phyloP scores from a whole-genome alignment of 441 rosid species.

The Populus hybrid region DNA sequence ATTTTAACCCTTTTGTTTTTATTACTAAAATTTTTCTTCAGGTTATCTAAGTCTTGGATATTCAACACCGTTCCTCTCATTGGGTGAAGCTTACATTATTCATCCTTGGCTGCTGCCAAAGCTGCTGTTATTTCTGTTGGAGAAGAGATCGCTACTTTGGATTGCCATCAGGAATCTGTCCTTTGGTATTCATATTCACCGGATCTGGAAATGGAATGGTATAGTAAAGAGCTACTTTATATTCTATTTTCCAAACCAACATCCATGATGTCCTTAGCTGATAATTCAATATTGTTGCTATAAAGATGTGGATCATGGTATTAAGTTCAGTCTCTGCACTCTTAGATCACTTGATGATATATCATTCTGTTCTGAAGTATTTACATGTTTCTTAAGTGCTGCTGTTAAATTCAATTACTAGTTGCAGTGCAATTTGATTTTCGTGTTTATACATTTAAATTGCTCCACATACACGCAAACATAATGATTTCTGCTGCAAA shows the following conservation, averaged over 20 bases:
- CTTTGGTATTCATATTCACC: slow-evolving; percentile 83
- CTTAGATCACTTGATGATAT: not conserved
- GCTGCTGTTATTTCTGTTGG: slow-evolving; percentile 86
- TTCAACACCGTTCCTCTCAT: slow-evolving; percentile 83
- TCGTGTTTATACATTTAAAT: not conserved
- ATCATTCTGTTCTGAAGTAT: not conserved
- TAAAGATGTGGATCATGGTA: not conserved
- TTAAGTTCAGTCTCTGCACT: not conserved
- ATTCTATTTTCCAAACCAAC: not conserved
- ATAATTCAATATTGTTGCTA: not conserved
- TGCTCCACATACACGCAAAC: not conserved
- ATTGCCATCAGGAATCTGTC: slow-evolving; percentile 79
- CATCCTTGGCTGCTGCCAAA: slow-evolving; percentile 89
- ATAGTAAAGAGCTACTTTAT: slow-evolving; percentile 10
- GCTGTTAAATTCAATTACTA: slow-evolving; percentile 1
- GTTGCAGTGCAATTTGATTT: not conserved
- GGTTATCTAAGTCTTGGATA: slow-evolving; percentile 82
- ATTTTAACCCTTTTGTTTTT: not conserved
- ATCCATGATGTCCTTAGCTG: not conserved
- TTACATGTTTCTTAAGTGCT: not conserved
- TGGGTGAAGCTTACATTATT: slow-evolving; percentile 82
- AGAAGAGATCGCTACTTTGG: slow-evolving; percentile 83
- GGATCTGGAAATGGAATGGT: slow-evolving; percentile 95
- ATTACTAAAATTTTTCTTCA: slow-evolving; percentile 25
- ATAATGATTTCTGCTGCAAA: not conserved